These are phyloP conservation scores for Pittosporum tobira DNA, from an alignment of 129 eudicot species.

Conservation along the genomic window DNA sequence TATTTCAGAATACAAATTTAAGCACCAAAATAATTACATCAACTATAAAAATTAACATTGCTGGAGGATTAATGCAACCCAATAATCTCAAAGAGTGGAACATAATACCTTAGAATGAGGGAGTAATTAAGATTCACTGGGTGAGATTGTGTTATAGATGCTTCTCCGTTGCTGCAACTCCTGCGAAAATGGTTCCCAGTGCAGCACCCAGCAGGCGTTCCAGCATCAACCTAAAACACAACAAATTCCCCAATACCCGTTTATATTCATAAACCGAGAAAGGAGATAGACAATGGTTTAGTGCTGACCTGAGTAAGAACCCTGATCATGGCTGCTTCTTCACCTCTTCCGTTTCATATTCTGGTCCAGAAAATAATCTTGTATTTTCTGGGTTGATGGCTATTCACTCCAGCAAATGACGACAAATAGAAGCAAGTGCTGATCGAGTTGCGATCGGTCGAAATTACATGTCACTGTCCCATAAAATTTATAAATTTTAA, in stretches of 20 bases:
- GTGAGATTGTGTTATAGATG: constrained; percentile 44
- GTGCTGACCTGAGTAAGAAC: constrained; percentile 55
- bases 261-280: background rate
- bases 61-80: no score
- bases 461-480: no score
- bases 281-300: background rate
- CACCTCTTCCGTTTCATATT: constrained; percentile 4
- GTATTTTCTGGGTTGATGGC: background rate
- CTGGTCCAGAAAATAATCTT: background rate
- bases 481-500: no score
- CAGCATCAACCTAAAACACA: constrained; percentile 24
- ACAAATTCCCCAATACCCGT: background rate
- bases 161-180: constrained; percentile 52
- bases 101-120: constrained; percentile 37
- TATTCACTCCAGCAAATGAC: no score
- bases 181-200: constrained; percentile 48
- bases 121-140: constrained; percentile 22
- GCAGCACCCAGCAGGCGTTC: constrained; percentile 90
- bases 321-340: constrained; percentile 49
- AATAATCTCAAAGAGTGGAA: background rate
- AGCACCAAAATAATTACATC: no score
- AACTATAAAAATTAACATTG: no score
- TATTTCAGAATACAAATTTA: no score
- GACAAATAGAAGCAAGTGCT: no score
- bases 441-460: no score